phyloP scores from a whole-genome alignment of 345 rosid genomes.

The Linum tenue region DNA sequence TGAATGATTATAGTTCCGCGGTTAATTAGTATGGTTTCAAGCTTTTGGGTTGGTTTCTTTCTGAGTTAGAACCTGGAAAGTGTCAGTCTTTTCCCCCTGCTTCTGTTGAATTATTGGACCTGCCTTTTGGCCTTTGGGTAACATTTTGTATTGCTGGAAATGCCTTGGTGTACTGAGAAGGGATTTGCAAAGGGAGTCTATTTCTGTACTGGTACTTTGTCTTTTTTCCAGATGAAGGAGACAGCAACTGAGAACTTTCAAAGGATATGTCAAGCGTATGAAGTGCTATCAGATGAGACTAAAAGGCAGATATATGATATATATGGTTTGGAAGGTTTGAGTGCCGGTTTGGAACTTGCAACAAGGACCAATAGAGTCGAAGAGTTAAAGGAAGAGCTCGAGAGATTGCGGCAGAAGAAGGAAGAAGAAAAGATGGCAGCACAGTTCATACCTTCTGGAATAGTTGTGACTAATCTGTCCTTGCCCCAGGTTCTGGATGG shows the following conservation, averaged over 20 bases:
- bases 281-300: conserved; percentile 70
- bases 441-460: conserved; percentile 62
- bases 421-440: conserved; percentile 57
- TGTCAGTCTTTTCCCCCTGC: too few species aligned
- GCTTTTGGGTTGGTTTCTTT: too few species aligned
- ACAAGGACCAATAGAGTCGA: conserved; percentile 67
- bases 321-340: conserved; percentile 91
- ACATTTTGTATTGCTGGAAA: too few species aligned
- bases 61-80: not conserved
- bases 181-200: too few species aligned
- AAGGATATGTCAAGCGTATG: conserved; percentile 85
- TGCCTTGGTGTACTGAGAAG: too few species aligned
- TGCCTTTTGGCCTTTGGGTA: not conserved
- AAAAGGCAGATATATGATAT: conserved; percentile 80
- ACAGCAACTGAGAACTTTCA: conserved; percentile 79
- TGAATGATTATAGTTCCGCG: too few species aligned
- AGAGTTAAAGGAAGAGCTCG: conserved; percentile 78
- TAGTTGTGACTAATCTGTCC: conserved; percentile 52
- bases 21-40: too few species aligned
- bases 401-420: conserved; percentile 50
- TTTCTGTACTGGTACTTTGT: too few species aligned
- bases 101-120: not conserved
- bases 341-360: conserved; percentile 83
- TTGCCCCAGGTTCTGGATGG: conserved; percentile 67
- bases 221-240: conserved; percentile 64